A percentile compares a stretch with the other conserved stretches of the same genome.
Conservation (phyloP, 2,329 filamentous ascomycete species). For the Dothidotthia symphoricarpi region DNA sequence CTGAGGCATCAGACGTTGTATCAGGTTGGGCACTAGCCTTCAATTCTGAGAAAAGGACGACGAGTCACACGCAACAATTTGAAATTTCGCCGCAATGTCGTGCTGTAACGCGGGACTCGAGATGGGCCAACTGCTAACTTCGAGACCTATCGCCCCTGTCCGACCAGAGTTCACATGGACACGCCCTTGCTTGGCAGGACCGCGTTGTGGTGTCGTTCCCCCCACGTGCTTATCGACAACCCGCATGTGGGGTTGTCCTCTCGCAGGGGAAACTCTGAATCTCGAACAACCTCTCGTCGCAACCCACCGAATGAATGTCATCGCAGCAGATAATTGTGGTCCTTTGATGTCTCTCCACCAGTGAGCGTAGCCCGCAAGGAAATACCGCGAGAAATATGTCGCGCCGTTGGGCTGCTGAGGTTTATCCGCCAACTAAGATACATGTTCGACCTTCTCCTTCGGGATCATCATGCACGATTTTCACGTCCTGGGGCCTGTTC, state of each 20-base stretch:
- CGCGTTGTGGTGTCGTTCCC: slow-evolving; percentile 23
- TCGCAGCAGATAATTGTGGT: slow-evolving; percentile 4
- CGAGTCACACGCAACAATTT: too few species aligned
- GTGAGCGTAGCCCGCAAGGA: not conserved
- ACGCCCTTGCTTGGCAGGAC: slow-evolving; percentile 28
- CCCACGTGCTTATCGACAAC: slow-evolving; percentile 41
- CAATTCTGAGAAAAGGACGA: too few species aligned
- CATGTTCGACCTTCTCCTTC: slow-evolving; percentile 18
- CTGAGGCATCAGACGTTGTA: too few species aligned
- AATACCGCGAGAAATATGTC: slow-evolving; percentile 3
- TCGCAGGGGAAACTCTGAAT: slow-evolving; percentile 4
- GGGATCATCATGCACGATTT: slow-evolving; percentile 6
- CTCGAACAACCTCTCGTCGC: too few species aligned
- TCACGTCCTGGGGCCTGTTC: not conserved
- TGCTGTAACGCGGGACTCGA: slow-evolving; percentile 3
- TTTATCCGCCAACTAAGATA: slow-evolving; percentile 8
- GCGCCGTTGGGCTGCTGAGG: slow-evolving; percentile 13
- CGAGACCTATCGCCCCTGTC: slow-evolving; percentile 19
- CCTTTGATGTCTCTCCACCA: not conserved
- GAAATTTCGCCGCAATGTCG: too few species aligned
- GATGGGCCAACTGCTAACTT: slow-evolving; percentile 16
- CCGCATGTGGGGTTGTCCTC: slow-evolving; percentile 16
- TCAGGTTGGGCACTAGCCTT: too few species aligned
- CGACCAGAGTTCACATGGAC: slow-evolving; percentile 32
- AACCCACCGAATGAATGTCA: too few species aligned